Evolutionary conservation across 2,329 filamentous ascomycete genomes (phyloP), one percentile per base, ranked within the genome.

Genomic region (Coniochaeta sp.): DNA sequence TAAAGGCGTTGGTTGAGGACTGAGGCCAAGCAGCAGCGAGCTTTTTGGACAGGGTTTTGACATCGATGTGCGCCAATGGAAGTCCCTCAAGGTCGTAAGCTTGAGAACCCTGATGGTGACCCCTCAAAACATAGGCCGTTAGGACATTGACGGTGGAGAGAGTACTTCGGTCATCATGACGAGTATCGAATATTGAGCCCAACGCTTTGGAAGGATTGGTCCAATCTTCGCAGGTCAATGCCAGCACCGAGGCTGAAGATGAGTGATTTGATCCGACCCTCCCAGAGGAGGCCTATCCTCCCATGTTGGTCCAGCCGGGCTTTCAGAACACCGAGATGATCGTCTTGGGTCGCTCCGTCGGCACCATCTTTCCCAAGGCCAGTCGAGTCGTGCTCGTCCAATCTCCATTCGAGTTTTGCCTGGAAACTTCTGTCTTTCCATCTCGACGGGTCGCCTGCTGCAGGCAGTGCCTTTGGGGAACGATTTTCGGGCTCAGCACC

Each of bases 211-310:
- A 95, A 89, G 42, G 91, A 88, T 69, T 90, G 88, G 71, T 93
- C 89, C 64, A 86, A 79, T 68, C 84, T 86, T 69, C 85, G 86
- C 69, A 95, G 80, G 70, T 96, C 92, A 59, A 99, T 85, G 57
- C 87, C 90, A 60, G 91, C 91, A 10, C 95, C 95, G 47, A 96
- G 81, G 67, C 91, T 96, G 72, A 98, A 96, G 60, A 99, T 81
- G 61, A 99, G 77, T 65, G 96, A 93, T 77, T 98, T 96, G 62
- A 96, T 84, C 59, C 92, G 83, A 2, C 93, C 93, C 72, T 98
- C 93, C 93, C 95, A 99, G 24, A 98, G 76, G 57, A 98, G 73
- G 0, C 92, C 90, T 59, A 97, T 85, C 64, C 88, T 88, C 77
- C 91, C 87, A 65, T 93, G 89, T 76, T 97, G 93, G 71, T 97